Base-by-base conservation (phyloP, 2,329 filamentous ascomycete species). In the Cadophora sp. region DNA sequence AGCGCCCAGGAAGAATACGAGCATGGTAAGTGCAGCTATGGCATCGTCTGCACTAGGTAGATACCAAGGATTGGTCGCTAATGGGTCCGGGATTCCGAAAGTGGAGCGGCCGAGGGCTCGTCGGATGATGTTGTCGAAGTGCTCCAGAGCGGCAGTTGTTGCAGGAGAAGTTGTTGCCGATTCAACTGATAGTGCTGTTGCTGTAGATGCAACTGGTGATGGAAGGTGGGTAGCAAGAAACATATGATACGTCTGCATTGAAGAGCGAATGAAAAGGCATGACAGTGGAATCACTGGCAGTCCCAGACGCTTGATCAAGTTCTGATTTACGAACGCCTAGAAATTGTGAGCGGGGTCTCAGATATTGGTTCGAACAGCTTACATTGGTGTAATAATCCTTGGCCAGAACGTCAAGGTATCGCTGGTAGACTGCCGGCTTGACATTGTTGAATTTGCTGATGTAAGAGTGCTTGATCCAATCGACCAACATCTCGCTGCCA, bases 381-480 rank as follows among this genome's bases (percentile, higher is more conserved):
- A 91, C 91, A 77, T 97, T 95, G 0, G 94, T 95, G 77, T 99
- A 99, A 80, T 99, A 99, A 78, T 99, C 96, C 79, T 98, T 98
- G 72, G 94, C 94, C 8, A 99, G 82, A 4, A 99, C 92, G 76
- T 99, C 96, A 18, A 98, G 85, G 76, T 96, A 97, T 27, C 94
- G 89, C 62, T 89, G 87, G 78, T 99, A 99, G 65, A 99, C 91
- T 7, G 87, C 88, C 3, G 96, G 96, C 71, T 96, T 95, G 72
- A 94, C 94, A 74, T 97, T 97, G 83, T 99, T 99, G 82, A 99
- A 99, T 77, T 99, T 99, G 77, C 90, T 94, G 77, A 99, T 96
- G 77, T 98, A 99, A 24, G 93, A 93, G 77, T 99, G 96, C 79
- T 99, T 99, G 78, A 97, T 87, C 87, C 92, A 94, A 79, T 99